Evolutionary conservation across 2,329 filamentous ascomycete genomes (phyloP).

Genomic region (Fonsecaea monophora): DNA sequence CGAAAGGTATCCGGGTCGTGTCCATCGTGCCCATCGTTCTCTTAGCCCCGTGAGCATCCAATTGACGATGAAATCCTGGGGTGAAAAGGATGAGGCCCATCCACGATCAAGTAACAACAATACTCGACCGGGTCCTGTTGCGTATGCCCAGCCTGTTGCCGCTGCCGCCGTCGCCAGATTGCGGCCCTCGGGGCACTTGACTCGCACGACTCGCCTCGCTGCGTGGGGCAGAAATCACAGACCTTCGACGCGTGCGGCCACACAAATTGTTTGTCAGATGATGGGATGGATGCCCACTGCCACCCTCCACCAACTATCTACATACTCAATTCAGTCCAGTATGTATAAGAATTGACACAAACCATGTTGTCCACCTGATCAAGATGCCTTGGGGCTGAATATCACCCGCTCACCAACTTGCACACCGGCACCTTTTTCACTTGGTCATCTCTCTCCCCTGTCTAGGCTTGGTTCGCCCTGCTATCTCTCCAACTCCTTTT

Average conservation of each 20-base stretch:
- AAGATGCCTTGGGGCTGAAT: conserved; percentile 1
- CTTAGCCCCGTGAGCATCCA: neutral
- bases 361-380: conserved; percentile 21
- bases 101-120: neutral
- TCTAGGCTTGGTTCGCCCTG: neutral
- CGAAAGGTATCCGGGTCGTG: neutral
- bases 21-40: neutral
- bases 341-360: neutral
- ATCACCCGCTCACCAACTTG: neutral
- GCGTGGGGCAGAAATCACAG: neutral
- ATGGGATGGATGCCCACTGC: conserved; percentile 11
- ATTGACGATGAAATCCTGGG: neutral
- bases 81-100: neutral
- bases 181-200: neutral
- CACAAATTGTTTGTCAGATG: conserved; percentile 15
- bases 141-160: neutral
- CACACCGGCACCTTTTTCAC: conserved; percentile 1
- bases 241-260: conserved; percentile 16
- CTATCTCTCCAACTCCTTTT: neutral
- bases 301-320: neutral
- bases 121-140: neutral
- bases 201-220: neutral
- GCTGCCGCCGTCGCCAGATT: neutral
- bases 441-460: neutral
- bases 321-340: neutral